These are phyloP conservation scores for Pseudodiploospora longispora DNA, from an alignment of 2,329 filamentous ascomycete genomes.

Conservation along the genomic window DNA sequence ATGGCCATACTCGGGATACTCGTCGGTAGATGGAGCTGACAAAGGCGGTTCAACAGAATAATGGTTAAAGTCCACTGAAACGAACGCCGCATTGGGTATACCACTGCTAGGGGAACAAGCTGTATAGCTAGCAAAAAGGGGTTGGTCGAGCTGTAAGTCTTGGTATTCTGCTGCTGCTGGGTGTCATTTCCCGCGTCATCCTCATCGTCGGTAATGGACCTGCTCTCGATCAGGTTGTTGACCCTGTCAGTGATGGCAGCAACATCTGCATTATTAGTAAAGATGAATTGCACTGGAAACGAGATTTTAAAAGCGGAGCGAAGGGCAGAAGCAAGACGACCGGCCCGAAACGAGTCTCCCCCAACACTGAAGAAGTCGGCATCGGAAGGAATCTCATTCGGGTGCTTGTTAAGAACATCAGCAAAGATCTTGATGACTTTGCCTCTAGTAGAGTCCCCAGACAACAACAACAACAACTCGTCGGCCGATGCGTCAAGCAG, in stretches of 20 bases:
- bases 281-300: constrained; percentile 43
- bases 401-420: constrained; percentile 31
- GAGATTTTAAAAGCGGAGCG: constrained; percentile 39
- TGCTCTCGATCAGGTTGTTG: constrained; percentile 19
- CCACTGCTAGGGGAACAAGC: constrained; percentile 38
- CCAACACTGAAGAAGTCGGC: constrained; percentile 46
- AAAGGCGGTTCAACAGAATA: constrained; percentile 33
- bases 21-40: constrained; percentile 36
- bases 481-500: constrained; percentile 13
- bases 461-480: constrained; percentile 21
- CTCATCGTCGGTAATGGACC: constrained; percentile 1
- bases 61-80: constrained; percentile 47
- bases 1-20: constrained; percentile 34
- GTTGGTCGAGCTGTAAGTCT: constrained; percentile 41
- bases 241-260: constrained; percentile 30
- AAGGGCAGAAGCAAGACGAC: constrained; percentile 41
- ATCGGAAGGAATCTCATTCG: constrained; percentile 28
- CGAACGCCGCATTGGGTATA: constrained; percentile 43
- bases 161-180: constrained; percentile 17
- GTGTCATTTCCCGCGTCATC: constrained; percentile 18
- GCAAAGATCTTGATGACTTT: constrained; percentile 37
- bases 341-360: constrained; percentile 46
- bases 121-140: constrained; percentile 40
- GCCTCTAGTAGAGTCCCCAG: constrained; percentile 22
- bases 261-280: constrained; percentile 41